These are phyloP conservation scores for Xylariaceae sp. DNA, from an alignment of 2,329 filamentous ascomycete species.

Conservation along the genomic window DNA sequence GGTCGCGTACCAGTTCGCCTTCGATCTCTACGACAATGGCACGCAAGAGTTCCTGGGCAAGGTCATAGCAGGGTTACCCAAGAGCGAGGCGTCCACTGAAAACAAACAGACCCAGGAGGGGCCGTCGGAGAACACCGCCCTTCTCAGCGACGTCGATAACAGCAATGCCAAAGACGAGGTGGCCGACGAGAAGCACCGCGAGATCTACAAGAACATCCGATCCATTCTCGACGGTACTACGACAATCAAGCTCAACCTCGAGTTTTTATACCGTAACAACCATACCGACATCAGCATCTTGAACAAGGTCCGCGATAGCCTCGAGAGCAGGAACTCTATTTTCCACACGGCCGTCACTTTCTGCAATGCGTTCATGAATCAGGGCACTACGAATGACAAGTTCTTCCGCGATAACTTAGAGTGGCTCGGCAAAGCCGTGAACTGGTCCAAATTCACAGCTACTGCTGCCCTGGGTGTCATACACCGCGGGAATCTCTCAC, in stretches of 20 bases:
- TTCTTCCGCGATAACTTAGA: constrained; percentile 98
- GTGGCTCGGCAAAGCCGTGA: constrained; percentile 96
- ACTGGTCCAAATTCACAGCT: constrained; percentile 99
- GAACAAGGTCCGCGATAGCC: constrained; percentile 92
- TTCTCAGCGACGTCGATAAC: constrained; percentile 44
- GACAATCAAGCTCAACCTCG: constrained; percentile 89
- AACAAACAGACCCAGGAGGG: constrained; percentile 45
- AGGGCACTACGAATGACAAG: constrained; percentile 94
- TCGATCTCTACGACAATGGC: constrained; percentile 96
- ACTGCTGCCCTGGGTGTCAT: constrained; percentile 95
- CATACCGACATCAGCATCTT: constrained; percentile 86
- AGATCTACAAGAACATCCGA: constrained; percentile 58
- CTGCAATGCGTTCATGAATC: constrained; percentile 98
- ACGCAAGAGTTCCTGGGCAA: constrained; percentile 94
- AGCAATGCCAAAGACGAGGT: constrained; percentile 48
- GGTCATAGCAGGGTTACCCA: constrained; percentile 74
- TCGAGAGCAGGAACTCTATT: constrained; percentile 94
- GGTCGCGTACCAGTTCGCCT: constrained; percentile 93
- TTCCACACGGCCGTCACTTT: constrained; percentile 98
- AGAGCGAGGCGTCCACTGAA: constrained; percentile 36
- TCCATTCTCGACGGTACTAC: constrained; percentile 79
- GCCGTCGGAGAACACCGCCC: constrained; percentile 42
- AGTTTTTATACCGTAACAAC: constrained; percentile 95
- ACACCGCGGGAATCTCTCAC: constrained; percentile 88
- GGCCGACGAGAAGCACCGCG: constrained; percentile 47